Evolutionary conservation across 805 yeast species (phyloP).

Genomic region (Naumovozyma dairenensis): DNA sequence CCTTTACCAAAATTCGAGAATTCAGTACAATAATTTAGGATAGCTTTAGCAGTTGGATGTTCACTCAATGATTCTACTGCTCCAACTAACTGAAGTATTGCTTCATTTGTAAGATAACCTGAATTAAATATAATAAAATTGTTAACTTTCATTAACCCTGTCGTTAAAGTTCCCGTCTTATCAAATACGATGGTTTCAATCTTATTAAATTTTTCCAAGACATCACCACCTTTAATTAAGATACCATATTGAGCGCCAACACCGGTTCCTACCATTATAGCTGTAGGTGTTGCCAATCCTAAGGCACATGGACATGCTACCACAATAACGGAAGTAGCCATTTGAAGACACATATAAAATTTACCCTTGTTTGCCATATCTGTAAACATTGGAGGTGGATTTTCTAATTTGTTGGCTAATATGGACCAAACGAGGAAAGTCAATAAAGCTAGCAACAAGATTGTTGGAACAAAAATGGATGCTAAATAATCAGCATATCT

Average conservation of each 20-base stretch:
- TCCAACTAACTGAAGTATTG: conserved; percentile 10
- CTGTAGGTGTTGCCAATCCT: conserved; percentile 97
- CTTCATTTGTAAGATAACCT: conserved; percentile 4
- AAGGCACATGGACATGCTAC: conserved; percentile 99
- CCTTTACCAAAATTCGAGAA: not conserved
- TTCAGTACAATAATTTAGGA: conserved; percentile 34
- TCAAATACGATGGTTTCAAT: conserved; percentile 52
- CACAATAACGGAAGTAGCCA: conserved; percentile 85
- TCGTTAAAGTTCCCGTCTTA: conserved; percentile 91
- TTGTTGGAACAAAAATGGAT: conserved; percentile 72
- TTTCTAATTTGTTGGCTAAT: conserved; percentile 22
- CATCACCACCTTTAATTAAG: conserved; percentile 85
- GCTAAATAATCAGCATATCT: conserved; percentile 79
- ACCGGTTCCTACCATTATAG: conserved; percentile 98
- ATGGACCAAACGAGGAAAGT: conserved; percentile 63
- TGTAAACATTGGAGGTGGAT: conserved; percentile 45
- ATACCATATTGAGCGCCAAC: conserved; percentile 87
- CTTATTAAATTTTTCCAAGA: conserved; percentile 58
- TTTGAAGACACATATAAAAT: conserved; percentile 58
- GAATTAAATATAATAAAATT: conserved; percentile 6
- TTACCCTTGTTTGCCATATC: conserved; percentile 37
- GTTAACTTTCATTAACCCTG: conserved; percentile 60
- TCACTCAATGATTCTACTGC: conserved; percentile 61
- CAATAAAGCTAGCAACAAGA: conserved; percentile 47
- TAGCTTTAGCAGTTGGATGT: conserved; percentile 80